Conservation (phyloP, 2,329 filamentous ascomycete genomes). For the Colletotrichum noveboracense region DNA sequence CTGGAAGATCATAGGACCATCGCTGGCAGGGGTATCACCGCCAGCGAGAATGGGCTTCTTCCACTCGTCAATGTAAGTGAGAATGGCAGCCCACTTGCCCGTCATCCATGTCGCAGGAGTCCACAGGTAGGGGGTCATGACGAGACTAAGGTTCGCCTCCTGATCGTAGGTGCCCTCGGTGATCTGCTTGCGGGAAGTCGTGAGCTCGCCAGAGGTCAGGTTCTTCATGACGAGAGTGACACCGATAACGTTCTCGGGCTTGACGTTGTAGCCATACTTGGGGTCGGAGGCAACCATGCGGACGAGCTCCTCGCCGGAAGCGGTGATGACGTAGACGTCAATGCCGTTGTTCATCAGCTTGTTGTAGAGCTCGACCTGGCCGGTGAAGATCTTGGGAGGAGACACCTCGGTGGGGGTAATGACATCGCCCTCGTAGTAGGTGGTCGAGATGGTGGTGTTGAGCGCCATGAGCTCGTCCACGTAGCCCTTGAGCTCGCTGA, state of each 20-base stretch:
- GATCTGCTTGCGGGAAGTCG: conserved; percentile 44
- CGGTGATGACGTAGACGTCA: conserved; percentile 45
- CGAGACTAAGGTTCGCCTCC: conserved; percentile 40
- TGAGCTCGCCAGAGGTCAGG: conserved; percentile 31
- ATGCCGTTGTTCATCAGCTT: conserved; percentile 47
- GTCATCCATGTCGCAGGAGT: conserved; percentile 48
- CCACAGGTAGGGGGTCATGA: conserved; percentile 46
- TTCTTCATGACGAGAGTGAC: conserved; percentile 42
- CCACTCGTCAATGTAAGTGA: conserved; percentile 48
- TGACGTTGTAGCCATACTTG: conserved; percentile 50
- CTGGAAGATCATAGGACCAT: conserved; percentile 50
- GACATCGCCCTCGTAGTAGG: conserved; percentile 39
- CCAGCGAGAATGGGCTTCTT: conserved; percentile 44
- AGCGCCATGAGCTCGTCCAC: conserved; percentile 52
- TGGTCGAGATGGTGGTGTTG: conserved; percentile 39
- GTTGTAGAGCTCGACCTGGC: conserved; percentile 49
- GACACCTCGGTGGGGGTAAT: conserved; percentile 31
- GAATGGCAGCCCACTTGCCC: conserved; percentile 48
- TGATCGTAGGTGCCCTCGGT: conserved; percentile 38
- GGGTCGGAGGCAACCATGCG: conserved; percentile 51
- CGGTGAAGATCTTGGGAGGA: conserved; percentile 41
- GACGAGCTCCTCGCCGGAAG: conserved; percentile 48
- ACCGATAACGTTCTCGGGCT: conserved; percentile 48
- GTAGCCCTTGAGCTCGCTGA: conserved; percentile 50
- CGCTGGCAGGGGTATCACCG: conserved; percentile 48